Base-by-base conservation (phyloP, 2,329 filamentous ascomycete genomes). In the Volutella citrinella region DNA sequence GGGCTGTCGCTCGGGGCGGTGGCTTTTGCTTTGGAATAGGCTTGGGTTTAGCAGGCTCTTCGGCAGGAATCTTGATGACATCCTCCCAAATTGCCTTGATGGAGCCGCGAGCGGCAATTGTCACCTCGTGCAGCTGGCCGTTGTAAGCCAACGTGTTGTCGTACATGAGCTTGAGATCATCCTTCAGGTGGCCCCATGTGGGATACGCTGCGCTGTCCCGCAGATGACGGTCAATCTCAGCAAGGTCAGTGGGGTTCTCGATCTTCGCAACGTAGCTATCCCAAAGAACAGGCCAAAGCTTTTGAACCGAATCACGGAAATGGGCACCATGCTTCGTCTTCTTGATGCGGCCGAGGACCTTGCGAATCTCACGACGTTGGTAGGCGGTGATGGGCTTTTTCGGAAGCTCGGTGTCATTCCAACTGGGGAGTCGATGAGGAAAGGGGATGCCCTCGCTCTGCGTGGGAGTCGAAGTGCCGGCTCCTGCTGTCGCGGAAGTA, bases 101-200 rank as follows among this genome's bases (percentile, higher is more conserved):
- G 34, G 82, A 75, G 26, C 55, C 55, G 27, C 63, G 64, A 11
- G 72, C 74, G 12, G 68, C 61, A 6, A 70, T 66, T 0, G 89
- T 84, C 29, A 97, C 80, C 0, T 77, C 66, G 53, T 97, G 90
- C 6, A 76, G 67, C 0, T 76, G 66, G 11, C 91, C 90, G 57
- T 98, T 98, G 74, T 95, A 98, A 1, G 69, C 66, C 22, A 83
- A 58, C 1, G 85, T 80, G 58, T 98, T 98, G 39, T 80, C 68
- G 43, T 91, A 78, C 58, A 98, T 84, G 34, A 89, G 71, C 19
- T 81, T 68, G 32, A 96, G 74, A 51, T 95, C 89, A 27, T 72
- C 69, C 49, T 82, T 79, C 55, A 95, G 83, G 5, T 80, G 80
- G 31, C 82, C 78, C n/a, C 89, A 72, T 6, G 76, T 80, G 8